Percentiles rank a stretch among this genome's conserved stretches.
Conservation (phyloP, 306 rosid species). For the Acacia crassicarpa region DNA sequence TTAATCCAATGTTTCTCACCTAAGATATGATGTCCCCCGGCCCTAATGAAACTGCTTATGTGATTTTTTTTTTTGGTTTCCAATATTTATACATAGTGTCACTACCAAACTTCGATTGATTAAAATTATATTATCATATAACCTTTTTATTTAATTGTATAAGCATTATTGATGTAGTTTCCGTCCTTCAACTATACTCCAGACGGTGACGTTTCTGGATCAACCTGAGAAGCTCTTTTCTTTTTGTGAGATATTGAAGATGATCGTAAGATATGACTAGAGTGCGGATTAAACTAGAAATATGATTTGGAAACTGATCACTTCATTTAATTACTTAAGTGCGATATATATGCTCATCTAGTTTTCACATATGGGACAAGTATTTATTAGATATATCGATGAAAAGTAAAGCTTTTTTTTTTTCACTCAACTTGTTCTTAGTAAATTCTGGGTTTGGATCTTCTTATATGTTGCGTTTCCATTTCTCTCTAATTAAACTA, state of each 20-base stretch:
- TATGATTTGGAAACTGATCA: neutral
- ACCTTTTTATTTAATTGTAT: conserved; percentile 6
- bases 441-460: too few species aligned
- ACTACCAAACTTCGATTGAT: conserved; percentile 37
- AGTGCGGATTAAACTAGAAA: neutral
- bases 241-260: conserved; percentile 13
- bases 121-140: conserved; percentile 14
- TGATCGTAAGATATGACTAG: neutral
- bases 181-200: conserved; percentile 22
- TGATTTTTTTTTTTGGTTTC: conserved; percentile 13
- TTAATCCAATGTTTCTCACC: conserved; percentile 36
- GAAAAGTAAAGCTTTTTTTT: neutral
- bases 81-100: conserved; percentile 28
- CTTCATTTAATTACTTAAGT: neutral
- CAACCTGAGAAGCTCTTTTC: conserved; percentile 25
- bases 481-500: too few species aligned
- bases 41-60: conserved; percentile 3
- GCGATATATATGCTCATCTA: neutral
- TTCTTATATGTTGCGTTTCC: too few species aligned
- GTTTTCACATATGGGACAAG: neutral
- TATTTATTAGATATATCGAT: neutral
- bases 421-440: too few species aligned
- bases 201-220: conserved; percentile 42
- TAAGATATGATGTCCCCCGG: conserved; percentile 21
- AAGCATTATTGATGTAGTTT: conserved; percentile 29